A percentile compares a stretch with the other conserved stretches of the same genome.
Conservation (phyloP, 2,329 filamentous ascomycete species). For the Aspergillus neoniger region DNA sequence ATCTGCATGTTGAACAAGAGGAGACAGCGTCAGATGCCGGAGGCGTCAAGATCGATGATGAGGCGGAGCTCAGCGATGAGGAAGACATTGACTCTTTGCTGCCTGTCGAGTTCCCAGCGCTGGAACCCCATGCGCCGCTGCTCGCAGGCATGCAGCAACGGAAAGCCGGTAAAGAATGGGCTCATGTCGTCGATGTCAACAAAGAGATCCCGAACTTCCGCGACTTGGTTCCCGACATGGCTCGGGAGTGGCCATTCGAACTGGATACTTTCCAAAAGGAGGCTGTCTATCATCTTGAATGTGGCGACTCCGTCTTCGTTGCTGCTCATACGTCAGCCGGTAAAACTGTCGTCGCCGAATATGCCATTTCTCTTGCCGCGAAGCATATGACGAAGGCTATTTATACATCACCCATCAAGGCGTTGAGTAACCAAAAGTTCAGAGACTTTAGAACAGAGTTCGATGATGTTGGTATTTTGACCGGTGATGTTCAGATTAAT, state of each 20-base stretch:
- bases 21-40: slow-evolving; percentile 43
- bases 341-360: slow-evolving; percentile 97
- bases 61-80: slow-evolving; percentile 38
- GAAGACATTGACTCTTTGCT: slow-evolving; percentile 79
- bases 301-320: slow-evolving; percentile 95
- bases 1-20: slow-evolving; percentile 53
- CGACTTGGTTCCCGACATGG: slow-evolving; percentile 94
- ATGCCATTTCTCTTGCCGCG: slow-evolving; percentile 92
- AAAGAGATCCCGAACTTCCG: slow-evolving; percentile 90
- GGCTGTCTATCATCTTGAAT: slow-evolving; percentile 94
- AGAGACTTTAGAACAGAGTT: slow-evolving; percentile 88
- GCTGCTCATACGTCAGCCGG: slow-evolving; percentile 96
- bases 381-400: slow-evolving; percentile 99
- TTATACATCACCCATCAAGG: slow-evolving; percentile 98
- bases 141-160: slow-evolving; percentile 66
- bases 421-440: slow-evolving; percentile 97
- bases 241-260: slow-evolving; percentile 93
- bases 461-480: slow-evolving; percentile 94
- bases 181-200: slow-evolving; percentile 96
- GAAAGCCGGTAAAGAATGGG: slow-evolving; percentile 84
- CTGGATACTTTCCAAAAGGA: slow-evolving; percentile 98
- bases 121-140: slow-evolving; percentile 80
- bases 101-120: slow-evolving; percentile 87
- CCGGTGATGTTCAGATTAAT: slow-evolving; percentile 96
- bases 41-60: slow-evolving; percentile 28